These are phyloP conservation scores for Aureoboletus auriporus DNA, from an alignment of 768 basidiomycete genomes.

Conservation along the genomic window DNA sequence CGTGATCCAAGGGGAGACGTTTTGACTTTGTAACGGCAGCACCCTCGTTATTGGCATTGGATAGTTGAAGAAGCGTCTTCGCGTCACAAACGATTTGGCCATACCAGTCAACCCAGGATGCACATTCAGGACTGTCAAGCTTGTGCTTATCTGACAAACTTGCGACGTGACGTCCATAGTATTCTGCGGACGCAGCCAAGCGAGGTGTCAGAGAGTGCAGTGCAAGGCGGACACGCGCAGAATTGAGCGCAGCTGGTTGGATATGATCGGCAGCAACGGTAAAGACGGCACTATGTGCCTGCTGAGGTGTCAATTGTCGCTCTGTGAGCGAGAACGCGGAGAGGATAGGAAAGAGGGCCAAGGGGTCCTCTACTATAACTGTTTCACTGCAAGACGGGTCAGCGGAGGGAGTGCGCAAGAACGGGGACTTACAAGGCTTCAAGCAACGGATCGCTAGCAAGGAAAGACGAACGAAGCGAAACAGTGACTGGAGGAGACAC, in stretches of 20 bases:
- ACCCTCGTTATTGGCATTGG: constrained; percentile 43
- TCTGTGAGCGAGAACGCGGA: constrained; percentile 51
- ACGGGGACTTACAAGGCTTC: constrained; percentile 26
- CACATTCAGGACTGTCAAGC: constrained; percentile 37
- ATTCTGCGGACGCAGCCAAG: constrained; percentile 79
- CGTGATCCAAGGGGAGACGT: constrained; percentile 74
- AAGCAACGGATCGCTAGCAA: constrained; percentile 23
- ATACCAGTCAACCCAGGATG: constrained; percentile 85
- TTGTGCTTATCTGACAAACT: constrained; percentile 21
- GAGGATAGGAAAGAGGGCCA: constrained; percentile 74
- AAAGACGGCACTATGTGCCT: constrained; percentile 38
- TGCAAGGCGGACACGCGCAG: constrained; percentile 69
- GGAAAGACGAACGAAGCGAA: constrained; percentile 27
- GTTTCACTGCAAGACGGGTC: constrained; percentile 61
- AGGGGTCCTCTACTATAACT: constrained; percentile 65
- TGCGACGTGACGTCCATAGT: constrained; percentile 47
- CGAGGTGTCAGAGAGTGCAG: constrained; percentile 77
- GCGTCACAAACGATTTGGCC: constrained; percentile 68
- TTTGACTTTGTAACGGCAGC: constrained; percentile 26
- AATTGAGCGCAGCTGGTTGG: constrained; percentile 44
- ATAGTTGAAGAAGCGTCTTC: constrained; percentile 52
- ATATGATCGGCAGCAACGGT: constrained; percentile 44
- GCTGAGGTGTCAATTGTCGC: constrained; percentile 38
- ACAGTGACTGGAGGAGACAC: constrained; percentile 29
- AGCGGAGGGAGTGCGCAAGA: background rate